Percentiles rank a stretch among this genome's conserved stretches.
Evolutionary conservation across 2,329 filamentous ascomycete species (phyloP).

Genomic region (Colletotrichum sansevieriae): DNA sequence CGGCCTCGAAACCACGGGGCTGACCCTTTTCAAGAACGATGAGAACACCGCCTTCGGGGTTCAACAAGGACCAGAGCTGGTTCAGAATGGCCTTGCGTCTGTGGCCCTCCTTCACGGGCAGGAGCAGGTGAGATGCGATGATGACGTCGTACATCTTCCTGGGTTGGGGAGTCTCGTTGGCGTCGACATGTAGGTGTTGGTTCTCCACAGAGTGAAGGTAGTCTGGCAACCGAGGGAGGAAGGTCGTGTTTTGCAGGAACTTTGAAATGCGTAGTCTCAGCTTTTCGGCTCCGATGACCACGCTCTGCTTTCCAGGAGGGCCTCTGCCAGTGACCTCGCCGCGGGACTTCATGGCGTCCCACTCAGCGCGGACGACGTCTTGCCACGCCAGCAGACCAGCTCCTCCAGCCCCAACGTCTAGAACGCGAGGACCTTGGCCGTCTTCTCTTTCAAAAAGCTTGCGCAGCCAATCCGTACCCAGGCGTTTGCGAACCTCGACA

Average conservation of each 20-base stretch:
- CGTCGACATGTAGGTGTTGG: constrained; percentile 70
- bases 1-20: constrained; percentile 90
- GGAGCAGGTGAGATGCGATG: constrained; percentile 86
- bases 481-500: constrained; percentile 79
- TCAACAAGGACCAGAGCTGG: constrained; percentile 90
- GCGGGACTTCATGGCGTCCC: constrained; percentile 74
- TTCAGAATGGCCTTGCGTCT: constrained; percentile 83
- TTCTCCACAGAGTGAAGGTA: constrained; percentile 77
- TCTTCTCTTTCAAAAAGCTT: constrained; percentile 66
- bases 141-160: constrained; percentile 91
- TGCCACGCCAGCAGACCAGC: constrained; percentile 82
- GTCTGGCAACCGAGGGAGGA: constrained; percentile 91
- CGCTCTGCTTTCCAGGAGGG: constrained; percentile 80
- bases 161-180: constrained; percentile 64
- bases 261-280: constrained; percentile 81
- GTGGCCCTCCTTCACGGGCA: constrained; percentile 81
- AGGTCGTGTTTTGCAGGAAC: constrained; percentile 89
- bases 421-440: constrained; percentile 69
- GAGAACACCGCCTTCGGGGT: constrained; percentile 86
- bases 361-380: constrained; percentile 84
- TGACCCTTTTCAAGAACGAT: constrained; percentile 92
- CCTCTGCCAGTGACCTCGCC: constrained; percentile 53
- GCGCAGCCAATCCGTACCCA: constrained; percentile 79
- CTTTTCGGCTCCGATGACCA: constrained; percentile 81
- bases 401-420: constrained; percentile 82